Base-by-base conservation (phyloP, 2,329 filamentous ascomycete genomes). In the Epichloe glyceriae region DNA sequence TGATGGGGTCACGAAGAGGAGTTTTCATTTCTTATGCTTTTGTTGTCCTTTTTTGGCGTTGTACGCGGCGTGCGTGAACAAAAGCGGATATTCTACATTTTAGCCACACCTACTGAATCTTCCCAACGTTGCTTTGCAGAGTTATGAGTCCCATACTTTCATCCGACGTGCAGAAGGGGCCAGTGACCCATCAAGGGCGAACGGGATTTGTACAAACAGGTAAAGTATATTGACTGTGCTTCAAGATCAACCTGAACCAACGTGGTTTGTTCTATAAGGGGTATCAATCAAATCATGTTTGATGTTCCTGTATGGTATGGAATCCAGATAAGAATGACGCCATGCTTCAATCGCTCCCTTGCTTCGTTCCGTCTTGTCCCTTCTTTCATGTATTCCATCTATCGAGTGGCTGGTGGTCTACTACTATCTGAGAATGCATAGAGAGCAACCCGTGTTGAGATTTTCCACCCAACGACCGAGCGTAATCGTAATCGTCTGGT, bases 261-360 rank as follows among this genome's bases (percentile, higher is more conserved):
- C 33, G 15, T 3, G 38, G 5, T 35, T 22, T 42, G 19, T 42
- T 49, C 33, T 44, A 38, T 38, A 8, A 15, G 41, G 48, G 48
- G 48, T 50, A 49, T 49, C 47, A 43, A 49, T 30, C 19, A 34
- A 35, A 35, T 46, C 30, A 46, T 46, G 44, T 46, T 46, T 20
- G 39, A 41, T 41, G n/a, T 37, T 34, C 30, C 44, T 34, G 44
- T 46, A 46, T 35, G 14, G 26, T 46, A 17, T 35, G 33, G 26
- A 19, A 26, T 44, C 26, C n/a, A 8, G 10, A 34, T 37, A 46
- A 46, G 20, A 44, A 46, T 30, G 30, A 37, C 37, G 35, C 22
- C 37, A n/a, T 40, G 20, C 46, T n/a, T n/a, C 37, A 19, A 10
- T 11, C 22, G 33, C 33, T 30, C 14, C 3, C 15, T 30, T 30